phyloP scores from a whole-genome alignment of 352 stramenopile genomes.

The Globisporangium orthogonon region DNA sequence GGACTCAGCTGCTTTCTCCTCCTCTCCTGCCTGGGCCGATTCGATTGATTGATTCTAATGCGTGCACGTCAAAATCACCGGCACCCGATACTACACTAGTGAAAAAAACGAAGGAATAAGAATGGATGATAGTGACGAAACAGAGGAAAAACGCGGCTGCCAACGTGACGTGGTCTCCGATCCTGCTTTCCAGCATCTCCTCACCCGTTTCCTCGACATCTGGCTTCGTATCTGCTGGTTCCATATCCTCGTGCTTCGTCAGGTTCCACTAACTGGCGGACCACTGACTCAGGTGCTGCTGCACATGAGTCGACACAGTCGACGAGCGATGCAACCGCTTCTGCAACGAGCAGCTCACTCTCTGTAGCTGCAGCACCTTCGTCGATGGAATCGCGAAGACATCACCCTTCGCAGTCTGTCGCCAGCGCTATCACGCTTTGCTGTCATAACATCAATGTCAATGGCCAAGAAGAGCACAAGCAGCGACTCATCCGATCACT shows the following conservation, averaged over 20 bases:
- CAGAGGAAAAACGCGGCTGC: too few relatives aligned
- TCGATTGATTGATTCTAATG: too few relatives aligned
- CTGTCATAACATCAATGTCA: conserved; percentile 16
- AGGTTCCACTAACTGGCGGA: background rate
- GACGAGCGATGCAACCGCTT: background rate
- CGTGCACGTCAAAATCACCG: too few relatives aligned
- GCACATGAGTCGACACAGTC: background rate
- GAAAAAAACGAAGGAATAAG: too few relatives aligned
- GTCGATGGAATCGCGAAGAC: background rate
- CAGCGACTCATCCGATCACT: background rate
- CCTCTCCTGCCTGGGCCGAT: too few relatives aligned
- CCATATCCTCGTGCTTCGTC: too few relatives aligned
- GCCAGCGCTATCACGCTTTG: conserved; percentile 33
- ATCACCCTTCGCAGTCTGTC: background rate
- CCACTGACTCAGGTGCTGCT: background rate
- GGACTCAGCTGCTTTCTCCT: too few relatives aligned
- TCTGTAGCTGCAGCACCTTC: background rate
- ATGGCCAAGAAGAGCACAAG: background rate
- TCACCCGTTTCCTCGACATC: background rate
- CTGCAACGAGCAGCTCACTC: background rate
- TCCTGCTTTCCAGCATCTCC: background rate
- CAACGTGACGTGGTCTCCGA: background rate
- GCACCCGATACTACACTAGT: too few relatives aligned
- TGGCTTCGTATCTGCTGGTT: background rate
- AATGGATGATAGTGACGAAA: too few relatives aligned